Percentiles rank a stretch among this genome's conserved stretches.
Evolutionary conservation across 345 rosid genomes (phyloP).

Genomic region (Dipteronia sinensis): DNA sequence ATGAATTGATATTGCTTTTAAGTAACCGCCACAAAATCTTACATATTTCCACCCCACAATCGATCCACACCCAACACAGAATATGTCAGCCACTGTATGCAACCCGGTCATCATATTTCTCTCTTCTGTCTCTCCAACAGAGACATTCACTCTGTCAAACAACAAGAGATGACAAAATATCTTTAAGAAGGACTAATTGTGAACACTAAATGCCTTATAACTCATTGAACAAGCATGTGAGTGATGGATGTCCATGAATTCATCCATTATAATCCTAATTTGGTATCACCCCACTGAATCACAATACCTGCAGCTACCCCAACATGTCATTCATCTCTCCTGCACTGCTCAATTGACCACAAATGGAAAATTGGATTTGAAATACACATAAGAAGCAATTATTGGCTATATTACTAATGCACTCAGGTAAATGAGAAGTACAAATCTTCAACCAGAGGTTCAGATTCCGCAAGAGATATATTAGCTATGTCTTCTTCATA

Average conservation of each 20-base stretch:
- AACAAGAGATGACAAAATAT: constrained; percentile 18
- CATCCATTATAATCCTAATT: constrained; percentile 1
- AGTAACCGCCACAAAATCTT: constrained; percentile 37
- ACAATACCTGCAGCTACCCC: constrained; percentile 6
- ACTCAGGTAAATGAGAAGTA: not conserved
- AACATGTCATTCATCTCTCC: not conserved
- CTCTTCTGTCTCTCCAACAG: constrained; percentile 73
- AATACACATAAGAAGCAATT: constrained; percentile 8
- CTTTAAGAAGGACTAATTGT: constrained; percentile 3
- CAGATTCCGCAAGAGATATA: not conserved
- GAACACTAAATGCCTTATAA: constrained; percentile 7
- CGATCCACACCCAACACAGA: constrained; percentile 96
- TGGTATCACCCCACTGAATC: not conserved
- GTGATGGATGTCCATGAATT: not conserved
- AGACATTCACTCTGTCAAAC: constrained; percentile 72
- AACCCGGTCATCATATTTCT: constrained; percentile 85
- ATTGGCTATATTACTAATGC: constrained; percentile 3
- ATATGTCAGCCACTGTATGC: constrained; percentile 90
- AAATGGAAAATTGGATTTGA: constrained; percentile 8
- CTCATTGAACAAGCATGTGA: constrained; percentile 12
- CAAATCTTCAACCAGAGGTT: constrained; percentile 2
- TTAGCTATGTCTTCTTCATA: not conserved
- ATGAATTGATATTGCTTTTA: constrained; percentile 12
- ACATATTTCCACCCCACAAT: constrained; percentile 98
- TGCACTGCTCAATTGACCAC: constrained; percentile 6